A percentile compares a stretch with the other conserved stretches of the same genome.
Conservation (phyloP, 805 yeast genomes). For the Lipomyces starkeyi region DNA sequence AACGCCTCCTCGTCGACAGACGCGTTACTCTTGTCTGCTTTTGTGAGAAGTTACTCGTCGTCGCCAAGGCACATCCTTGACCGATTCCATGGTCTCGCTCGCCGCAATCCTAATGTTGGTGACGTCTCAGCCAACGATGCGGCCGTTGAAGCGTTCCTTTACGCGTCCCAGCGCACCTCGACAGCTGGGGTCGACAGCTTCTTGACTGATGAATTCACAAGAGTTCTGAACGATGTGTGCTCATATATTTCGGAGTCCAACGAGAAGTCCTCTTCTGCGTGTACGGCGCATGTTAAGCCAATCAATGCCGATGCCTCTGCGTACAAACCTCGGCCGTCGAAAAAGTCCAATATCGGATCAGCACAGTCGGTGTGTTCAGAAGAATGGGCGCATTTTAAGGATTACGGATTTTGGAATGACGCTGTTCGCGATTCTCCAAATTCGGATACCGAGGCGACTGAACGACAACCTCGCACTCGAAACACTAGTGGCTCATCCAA, state of each 20-base stretch:
- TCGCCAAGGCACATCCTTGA: conserved; percentile 13
- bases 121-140: conserved; percentile 8
- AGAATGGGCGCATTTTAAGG: conserved; percentile 9
- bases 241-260: background rate
- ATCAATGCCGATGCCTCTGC: background rate
- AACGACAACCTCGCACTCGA: background rate
- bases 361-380: background rate
- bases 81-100: conserved; percentile 21
- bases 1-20: conserved; percentile 4
- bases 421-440: background rate
- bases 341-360: background rate
- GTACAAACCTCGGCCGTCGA: background rate
- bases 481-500: conserved; percentile 4
- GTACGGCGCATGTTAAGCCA: background rate
- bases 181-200: conserved; percentile 4
- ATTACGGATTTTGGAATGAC: conserved; percentile 1
- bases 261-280: background rate
- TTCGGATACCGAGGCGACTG: background rate
- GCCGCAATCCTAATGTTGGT: conserved; percentile 9
- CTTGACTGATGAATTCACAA: conserved; percentile 22
- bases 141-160: conserved; percentile 12
- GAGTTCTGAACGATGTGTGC: conserved; percentile 9
- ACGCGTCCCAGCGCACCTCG: background rate
- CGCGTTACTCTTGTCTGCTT: conserved; percentile 12
- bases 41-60: background rate